These are phyloP conservation scores for Leavenworthia alabamica DNA, from an alignment of 345 rosid species.

Conservation along the genomic window DNA sequence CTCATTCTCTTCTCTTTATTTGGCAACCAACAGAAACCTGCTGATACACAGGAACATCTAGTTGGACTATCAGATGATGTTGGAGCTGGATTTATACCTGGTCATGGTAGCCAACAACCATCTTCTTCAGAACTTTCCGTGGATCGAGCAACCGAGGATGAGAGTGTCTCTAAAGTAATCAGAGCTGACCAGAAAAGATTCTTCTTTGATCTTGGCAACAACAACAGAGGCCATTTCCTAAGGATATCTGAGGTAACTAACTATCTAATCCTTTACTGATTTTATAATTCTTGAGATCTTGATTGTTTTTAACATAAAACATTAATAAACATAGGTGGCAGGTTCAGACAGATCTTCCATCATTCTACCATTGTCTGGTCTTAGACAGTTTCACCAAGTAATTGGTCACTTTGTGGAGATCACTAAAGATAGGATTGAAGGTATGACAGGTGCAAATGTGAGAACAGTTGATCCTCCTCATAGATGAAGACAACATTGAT, in stretches of 20 bases:
- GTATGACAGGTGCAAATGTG: conserved; percentile 77
- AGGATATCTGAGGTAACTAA: conserved; percentile 83
- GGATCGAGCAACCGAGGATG: conserved; percentile 64
- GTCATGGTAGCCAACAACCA: conserved; percentile 69
- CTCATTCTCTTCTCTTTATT: conserved; percentile 10
- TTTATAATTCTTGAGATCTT: neutral
- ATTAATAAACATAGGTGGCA: conserved; percentile 54
- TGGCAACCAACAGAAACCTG: conserved; percentile 53
- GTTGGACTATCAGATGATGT: conserved; percentile 98
- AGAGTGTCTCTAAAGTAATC: conserved; percentile 67
- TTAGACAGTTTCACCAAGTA: conserved; percentile 88
- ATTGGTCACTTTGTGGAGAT: conserved; percentile 95
- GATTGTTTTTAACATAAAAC: neutral
- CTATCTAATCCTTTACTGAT: neutral
- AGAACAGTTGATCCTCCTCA: conserved; percentile 89
- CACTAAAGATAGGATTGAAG: conserved; percentile 84
- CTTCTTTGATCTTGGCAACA: conserved; percentile 94
- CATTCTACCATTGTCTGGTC: conserved; percentile 87
- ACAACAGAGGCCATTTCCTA: conserved; percentile 89
- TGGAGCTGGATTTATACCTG: conserved; percentile 98
- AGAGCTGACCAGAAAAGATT: conserved; percentile 92
- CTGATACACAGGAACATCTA: conserved; percentile 62
- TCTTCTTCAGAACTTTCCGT: conserved; percentile 60
- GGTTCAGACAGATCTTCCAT: conserved; percentile 93
- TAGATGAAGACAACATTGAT: conserved; percentile 47